Evolutionary conservation across 2,329 filamentous ascomycete genomes (phyloP).

Genomic region (Camillea tinctor): DNA sequence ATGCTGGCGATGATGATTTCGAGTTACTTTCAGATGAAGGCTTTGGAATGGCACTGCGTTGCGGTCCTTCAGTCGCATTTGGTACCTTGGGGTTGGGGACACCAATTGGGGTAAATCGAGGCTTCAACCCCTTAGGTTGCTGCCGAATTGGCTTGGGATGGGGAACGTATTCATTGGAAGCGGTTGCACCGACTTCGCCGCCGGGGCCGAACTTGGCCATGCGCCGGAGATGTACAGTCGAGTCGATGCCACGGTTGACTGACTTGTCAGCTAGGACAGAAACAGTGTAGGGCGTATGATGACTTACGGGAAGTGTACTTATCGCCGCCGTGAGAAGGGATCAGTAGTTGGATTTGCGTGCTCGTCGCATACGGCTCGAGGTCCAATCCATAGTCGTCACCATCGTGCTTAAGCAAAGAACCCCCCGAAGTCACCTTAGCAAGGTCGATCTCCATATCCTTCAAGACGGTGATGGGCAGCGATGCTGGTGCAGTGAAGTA

Average conservation of each 20-base stretch:
- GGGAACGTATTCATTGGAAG: conserved; percentile 42
- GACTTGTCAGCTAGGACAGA: conserved; percentile 23
- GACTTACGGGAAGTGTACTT: conserved; percentile 55
- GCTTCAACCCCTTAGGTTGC: conserved; percentile 66
- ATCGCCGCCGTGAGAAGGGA: conserved; percentile 55
- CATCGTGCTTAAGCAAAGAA: conserved; percentile 60
- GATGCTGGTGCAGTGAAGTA: conserved; percentile 73
- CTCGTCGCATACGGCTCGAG: conserved; percentile 51
- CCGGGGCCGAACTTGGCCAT: conserved; percentile 55
- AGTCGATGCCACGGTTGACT: conserved; percentile 50
- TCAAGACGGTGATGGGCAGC: conserved; percentile 65
- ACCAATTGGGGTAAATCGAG: conserved; percentile 67
- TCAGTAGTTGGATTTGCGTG: conserved; percentile 57
- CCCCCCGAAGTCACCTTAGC: conserved; percentile 53
- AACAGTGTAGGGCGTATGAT: conserved; percentile 9
- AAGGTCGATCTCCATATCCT: conserved; percentile 61
- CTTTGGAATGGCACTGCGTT: conserved; percentile 39
- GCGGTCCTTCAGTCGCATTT: conserved; percentile 7
- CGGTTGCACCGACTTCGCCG: conserved; percentile 38
- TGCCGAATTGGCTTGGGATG: conserved; percentile 52
- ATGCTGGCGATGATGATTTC: conserved; percentile 1
- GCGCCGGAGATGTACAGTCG: conserved; percentile 64
- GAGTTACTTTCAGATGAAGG: conserved; percentile 39
- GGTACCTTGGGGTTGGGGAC: conserved; percentile 34
- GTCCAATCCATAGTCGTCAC: conserved; percentile 60